A percentile compares a stretch with the other conserved stretches of the same genome.
phyloP scores from a whole-genome alignment of 208 protist genomes.

The Acanthamoeba culbertsoni region DNA sequence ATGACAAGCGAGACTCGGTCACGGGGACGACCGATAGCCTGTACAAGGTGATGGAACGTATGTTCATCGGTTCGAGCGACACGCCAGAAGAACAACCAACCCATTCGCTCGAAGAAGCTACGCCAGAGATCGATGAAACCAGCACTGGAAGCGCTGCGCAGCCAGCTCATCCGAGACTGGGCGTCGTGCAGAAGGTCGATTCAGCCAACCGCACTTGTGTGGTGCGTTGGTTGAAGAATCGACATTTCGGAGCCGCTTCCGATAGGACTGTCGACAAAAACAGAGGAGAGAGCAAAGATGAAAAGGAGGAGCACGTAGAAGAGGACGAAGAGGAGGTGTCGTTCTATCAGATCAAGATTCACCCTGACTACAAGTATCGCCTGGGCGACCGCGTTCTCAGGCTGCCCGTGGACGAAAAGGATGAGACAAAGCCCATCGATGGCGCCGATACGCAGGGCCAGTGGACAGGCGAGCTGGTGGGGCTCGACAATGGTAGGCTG shows the following conservation, averaged over 20 bases:
- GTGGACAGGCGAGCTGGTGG: slow-evolving; percentile 12
- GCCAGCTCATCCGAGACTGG: not conserved
- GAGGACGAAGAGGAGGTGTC: not conserved
- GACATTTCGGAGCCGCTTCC: not conserved
- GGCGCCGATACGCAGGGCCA: not conserved
- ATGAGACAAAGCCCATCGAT: too few relatives aligned
- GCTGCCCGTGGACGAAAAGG: not conserved
- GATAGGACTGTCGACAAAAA: not conserved
- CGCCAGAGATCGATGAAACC: not conserved
- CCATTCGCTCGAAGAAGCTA: not conserved
- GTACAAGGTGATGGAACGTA: not conserved
- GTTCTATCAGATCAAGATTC: slow-evolving; percentile 5
- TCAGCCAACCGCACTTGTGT: not conserved
- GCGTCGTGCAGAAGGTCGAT: not conserved
- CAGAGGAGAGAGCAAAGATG: too few relatives aligned
- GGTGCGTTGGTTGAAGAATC: not conserved
- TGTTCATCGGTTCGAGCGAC: not conserved
- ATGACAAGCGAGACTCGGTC: not conserved
- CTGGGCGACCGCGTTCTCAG: not conserved
- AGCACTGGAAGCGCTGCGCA: not conserved
- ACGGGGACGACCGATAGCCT: not conserved
- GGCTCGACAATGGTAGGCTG: not conserved
- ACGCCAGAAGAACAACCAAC: not conserved
- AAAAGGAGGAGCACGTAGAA: not conserved
- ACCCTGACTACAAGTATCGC: slow-evolving; percentile 9